Percentiles rank a stretch among this genome's conserved stretches.
Evolutionary conservation across 805 yeast species (phyloP).

Genomic region (Starmerella floris): DNA sequence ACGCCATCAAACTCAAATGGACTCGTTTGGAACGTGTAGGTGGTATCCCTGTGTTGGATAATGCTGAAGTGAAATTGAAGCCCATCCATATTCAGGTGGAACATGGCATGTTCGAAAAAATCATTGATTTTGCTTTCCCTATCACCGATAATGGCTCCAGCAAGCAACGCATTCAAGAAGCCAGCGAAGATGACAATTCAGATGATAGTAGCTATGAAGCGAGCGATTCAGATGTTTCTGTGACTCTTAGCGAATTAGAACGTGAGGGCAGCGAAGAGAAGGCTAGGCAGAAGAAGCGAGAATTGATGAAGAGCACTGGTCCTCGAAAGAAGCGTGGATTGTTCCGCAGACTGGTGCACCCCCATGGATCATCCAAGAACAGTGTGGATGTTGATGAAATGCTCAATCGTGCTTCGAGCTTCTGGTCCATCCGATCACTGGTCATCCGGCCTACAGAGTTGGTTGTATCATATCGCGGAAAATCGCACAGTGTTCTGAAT

Average conservation of each 20-base stretch:
- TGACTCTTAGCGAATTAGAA: background rate
- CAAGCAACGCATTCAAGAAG: constrained; percentile 12
- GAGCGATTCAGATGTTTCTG: constrained; percentile 3
- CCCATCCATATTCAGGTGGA: constrained; percentile 68
- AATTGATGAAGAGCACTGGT: background rate
- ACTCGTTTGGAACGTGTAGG: constrained; percentile 76
- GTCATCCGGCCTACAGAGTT: constrained; percentile 39
- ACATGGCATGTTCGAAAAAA: constrained; percentile 47
- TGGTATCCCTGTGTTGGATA: constrained; percentile 69
- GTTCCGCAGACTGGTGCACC: background rate
- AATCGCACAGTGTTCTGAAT: constrained; percentile 55
- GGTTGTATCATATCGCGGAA: constrained; percentile 51
- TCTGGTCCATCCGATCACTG: constrained; percentile 52
- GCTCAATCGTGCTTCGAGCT: constrained; percentile 63
- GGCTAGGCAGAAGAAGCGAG: background rate
- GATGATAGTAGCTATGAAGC: constrained; percentile 8
- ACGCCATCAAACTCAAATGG: constrained; percentile 46
- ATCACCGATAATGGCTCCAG: constrained; percentile 15
- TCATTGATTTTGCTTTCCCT: constrained; percentile 64
- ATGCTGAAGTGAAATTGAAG: constrained; percentile 43
- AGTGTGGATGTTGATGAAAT: constrained; percentile 41
- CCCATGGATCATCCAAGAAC: background rate
- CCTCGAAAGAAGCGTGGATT: background rate
- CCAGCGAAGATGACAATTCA: constrained; percentile 3
- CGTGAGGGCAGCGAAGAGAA: background rate